Conservation (phyloP, 2,329 filamentous ascomycete species). For the Pestalotiopsis sp. region DNA sequence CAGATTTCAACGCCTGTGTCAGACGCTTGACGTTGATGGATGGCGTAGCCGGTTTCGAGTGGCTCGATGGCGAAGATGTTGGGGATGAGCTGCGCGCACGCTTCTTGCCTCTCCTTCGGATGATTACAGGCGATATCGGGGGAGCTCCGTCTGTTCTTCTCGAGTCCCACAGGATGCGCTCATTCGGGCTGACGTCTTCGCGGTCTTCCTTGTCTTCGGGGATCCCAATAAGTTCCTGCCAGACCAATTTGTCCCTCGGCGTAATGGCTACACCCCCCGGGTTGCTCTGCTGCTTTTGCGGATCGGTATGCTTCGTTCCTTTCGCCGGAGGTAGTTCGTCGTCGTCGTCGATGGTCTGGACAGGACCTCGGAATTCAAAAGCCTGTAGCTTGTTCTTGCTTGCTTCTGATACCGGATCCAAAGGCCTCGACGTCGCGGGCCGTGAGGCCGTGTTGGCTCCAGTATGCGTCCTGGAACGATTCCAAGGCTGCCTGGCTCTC, state of each 20-base stretch:
- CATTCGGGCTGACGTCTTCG: conserved; percentile 55
- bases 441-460: conserved; percentile 25
- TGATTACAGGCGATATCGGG: conserved; percentile 48
- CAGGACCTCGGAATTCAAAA: conserved; percentile 52
- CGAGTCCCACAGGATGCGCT: conserved; percentile 62
- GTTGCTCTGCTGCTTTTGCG: conserved; percentile 15
- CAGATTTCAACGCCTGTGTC: conserved; percentile 61
- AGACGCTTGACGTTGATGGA: conserved; percentile 59
- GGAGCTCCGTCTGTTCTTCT: conserved; percentile 41
- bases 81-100: conserved; percentile 75
- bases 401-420: conserved; percentile 53
- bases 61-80: conserved; percentile 60
- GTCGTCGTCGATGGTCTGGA: conserved; percentile 19
- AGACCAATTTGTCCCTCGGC: conserved; percentile 52
- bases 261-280: conserved; percentile 39
- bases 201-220: conserved; percentile 43
- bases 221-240: conserved; percentile 58
- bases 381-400: conserved; percentile 62
- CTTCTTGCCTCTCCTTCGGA: conserved; percentile 57
- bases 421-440: conserved; percentile 30
- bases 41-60: conserved; percentile 42
- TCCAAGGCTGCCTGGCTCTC: conserved; percentile 44
- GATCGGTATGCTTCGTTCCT: neutral
- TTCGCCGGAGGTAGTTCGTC: conserved; percentile 12
- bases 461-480: conserved; percentile 54